Evolutionary conservation across 768 basidiomycete species (phyloP), one percentile per base, ranked within the genome.

Genomic region (Lepiota brunneoincarnata): DNA sequence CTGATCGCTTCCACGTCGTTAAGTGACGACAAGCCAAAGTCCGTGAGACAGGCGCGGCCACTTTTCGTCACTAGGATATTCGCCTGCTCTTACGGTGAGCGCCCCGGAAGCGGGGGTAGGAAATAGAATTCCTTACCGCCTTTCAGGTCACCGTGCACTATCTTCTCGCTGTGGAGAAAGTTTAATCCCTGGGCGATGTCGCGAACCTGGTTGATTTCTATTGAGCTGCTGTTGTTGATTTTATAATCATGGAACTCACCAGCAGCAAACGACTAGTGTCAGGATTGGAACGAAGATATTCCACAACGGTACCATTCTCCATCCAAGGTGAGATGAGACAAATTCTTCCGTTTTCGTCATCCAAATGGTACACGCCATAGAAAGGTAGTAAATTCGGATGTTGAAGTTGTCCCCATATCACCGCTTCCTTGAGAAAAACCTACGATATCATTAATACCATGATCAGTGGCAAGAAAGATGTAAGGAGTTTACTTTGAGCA

Each of bases 111-210:
- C 14, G 43, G 18, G 12, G 14, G 36, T 11, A 6, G 6, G 21
- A 41, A 28, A 36, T 26, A 14, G 4, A 7, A 9, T 42, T 40
- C 12, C 58, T 23, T 49, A 63, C 62, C n/a, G 14, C 60, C 58
- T 50, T 61, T 61, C 26, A 63, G 54, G 36, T 63, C 62, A 1
- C 62, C 62, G 35, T 63, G 59, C 10, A 58, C 41, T n/a, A 63
- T 46, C 24, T 40, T 43, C 18, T 51, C 24, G 3, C 45, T 36
- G 44, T 63, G 62, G 1, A 63, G 52, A 55, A 58, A 61, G 14
- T 17, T 12, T 28, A 63, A 17, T 11, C 62, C 62, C 2, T 44
- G 18, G 14, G 53, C 44, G 12, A 63, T 52, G 47, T 59, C 58
- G 0, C 21, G 20, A 1, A 44, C 39, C 59, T 60, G n/a, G 17